Conservation (phyloP, 495 filamentous ascomycete genomes). For the Penicillium angulare region DNA sequence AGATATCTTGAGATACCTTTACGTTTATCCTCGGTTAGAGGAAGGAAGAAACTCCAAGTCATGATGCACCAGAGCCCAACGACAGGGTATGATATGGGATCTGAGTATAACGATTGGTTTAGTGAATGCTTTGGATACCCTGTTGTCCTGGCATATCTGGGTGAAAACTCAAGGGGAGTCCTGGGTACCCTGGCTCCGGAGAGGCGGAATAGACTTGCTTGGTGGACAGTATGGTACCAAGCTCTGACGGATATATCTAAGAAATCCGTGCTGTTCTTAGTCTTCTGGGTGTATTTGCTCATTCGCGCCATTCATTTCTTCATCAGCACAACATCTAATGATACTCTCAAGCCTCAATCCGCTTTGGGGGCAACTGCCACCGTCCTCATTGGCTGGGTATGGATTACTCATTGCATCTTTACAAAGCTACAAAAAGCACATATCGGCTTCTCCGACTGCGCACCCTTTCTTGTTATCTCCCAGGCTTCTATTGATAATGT, state of each 20-base stretch:
- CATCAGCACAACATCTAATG: not conserved
- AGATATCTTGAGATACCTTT: constrained; percentile 58
- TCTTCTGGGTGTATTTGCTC: not conserved
- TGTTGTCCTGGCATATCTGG: constrained; percentile 68
- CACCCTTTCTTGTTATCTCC: constrained; percentile 72
- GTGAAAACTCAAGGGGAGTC: constrained; percentile 58
- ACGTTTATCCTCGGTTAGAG: constrained; percentile 31
- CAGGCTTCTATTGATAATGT: constrained; percentile 68
- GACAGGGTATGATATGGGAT: constrained; percentile 65
- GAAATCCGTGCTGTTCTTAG: not conserved
- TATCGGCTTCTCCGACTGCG: constrained; percentile 79
- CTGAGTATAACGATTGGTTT: constrained; percentile 71
- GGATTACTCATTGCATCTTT: not conserved
- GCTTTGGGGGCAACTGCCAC: not conserved
- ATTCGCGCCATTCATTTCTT: not conserved
- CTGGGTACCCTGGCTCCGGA: constrained; percentile 55
- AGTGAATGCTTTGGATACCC: constrained; percentile 64
- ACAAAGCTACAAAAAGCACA: constrained; percentile 24
- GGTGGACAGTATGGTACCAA: not conserved
- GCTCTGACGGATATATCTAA: not conserved
- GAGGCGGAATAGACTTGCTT: constrained; percentile 12
- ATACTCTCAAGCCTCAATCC: not conserved
- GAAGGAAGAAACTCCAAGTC: constrained; percentile 48
- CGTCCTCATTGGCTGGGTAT: not conserved
- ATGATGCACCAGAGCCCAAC: constrained; percentile 64